A percentile compares a stretch with the other conserved stretches of the same genome.
phyloP scores from a whole-genome alignment of 202 grass and related monocot species.

The Digitaria exilis region DNA sequence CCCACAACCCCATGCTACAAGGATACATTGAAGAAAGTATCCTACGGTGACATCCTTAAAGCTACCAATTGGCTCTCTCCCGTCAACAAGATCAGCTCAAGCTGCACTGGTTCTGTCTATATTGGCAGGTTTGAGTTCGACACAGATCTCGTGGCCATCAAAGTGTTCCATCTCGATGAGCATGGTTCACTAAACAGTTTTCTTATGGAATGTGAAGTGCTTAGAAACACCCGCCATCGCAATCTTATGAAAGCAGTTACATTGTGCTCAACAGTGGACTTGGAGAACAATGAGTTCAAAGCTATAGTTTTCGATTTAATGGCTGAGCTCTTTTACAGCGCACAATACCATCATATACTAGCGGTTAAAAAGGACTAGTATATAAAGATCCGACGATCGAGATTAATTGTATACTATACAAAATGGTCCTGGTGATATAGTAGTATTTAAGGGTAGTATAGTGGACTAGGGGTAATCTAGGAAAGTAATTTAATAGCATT shows the following conservation, averaged over 20 bases:
- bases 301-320: conserved; percentile 45
- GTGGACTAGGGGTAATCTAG: too few species aligned
- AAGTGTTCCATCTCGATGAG: conserved; percentile 30
- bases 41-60: conserved; percentile 35
- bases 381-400: too few species aligned
- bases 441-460: too few species aligned
- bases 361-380: too few species aligned
- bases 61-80: conserved; percentile 40
- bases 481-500: too few species aligned
- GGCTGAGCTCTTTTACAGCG: too few species aligned
- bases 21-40: conserved; percentile 24
- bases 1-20: background rate
- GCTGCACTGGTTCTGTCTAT: conserved; percentile 22
- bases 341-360: too few species aligned
- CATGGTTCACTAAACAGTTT: conserved; percentile 4
- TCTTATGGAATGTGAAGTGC: conserved; percentile 32
- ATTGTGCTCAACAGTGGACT: conserved; percentile 30
- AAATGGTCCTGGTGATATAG: too few species aligned
- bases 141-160: conserved; percentile 27
- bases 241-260: conserved; percentile 37
- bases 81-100: conserved; percentile 1
- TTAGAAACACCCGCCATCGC: conserved; percentile 29
- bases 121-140: conserved; percentile 30
- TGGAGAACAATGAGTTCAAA: conserved; percentile 49
- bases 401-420: too few species aligned